Base-by-base conservation (phyloP, 2,329 filamentous ascomycete genomes). In the Emericellopsis cladophorae region DNA sequence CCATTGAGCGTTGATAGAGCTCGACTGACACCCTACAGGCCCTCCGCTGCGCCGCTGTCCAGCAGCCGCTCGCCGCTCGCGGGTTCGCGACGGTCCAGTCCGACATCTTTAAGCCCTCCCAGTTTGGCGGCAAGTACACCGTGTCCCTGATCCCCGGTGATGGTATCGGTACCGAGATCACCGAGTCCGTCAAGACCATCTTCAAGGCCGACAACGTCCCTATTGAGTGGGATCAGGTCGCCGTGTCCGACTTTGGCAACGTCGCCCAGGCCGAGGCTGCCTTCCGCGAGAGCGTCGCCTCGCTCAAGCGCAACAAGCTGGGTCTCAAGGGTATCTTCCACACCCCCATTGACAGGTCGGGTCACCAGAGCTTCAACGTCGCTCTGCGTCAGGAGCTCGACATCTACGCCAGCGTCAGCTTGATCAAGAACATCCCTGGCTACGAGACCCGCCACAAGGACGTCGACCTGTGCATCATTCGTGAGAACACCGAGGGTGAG, bases 151-250 rank as follows among this genome's bases (percentile, higher is more conserved):
- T 98, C 63, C 92, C 92, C 65, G 92, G 90, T 78, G 92, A 98
- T 58, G 92, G 92, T 73, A 95, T 98, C 62, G 92, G 92, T 65
- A 86, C 87, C 65, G 92, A 98, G 71, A 89, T 96, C 47, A 88
- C 90, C 56, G 89, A 96, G 70, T 92, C 87, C 48, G 90, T 98
- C 65, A 95, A 95, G 81, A 93, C 90, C 53, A 84, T 98, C 66
- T 96, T 96, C 82, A 96, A 95, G 79, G 89, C 90, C 62, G 90
- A 96, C 74, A 96, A 95, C 62, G 90, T 95, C 41, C 92, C 92
- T 58, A 81, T 98, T 56, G 88, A 95, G 68, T 96, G 92, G 90
- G 92, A 98, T 68, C 89, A 96, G 73, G 77, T 98, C 55, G 89
- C 95, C 61, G 90, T 95, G 37, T 88, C 86, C 23, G 92, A 92